Percentiles rank a stretch among this genome's conserved stretches.
These are phyloP conservation scores for Phyllosticta paracitricarpa DNA, from an alignment of 2,329 filamentous ascomycete genomes.

Conservation along the genomic window DNA sequence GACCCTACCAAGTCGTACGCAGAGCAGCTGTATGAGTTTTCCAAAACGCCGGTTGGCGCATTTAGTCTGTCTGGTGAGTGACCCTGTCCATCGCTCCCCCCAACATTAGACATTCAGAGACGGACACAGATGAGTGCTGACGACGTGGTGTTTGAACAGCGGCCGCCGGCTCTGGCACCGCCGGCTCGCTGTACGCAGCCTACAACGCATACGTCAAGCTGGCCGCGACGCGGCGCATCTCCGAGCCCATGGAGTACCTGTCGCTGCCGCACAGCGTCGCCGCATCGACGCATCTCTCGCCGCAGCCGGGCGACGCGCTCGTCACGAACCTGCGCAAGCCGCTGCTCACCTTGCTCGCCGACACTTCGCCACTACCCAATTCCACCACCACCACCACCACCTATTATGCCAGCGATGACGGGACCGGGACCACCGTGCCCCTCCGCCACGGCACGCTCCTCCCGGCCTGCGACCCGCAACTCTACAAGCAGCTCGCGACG, in stretches of 20 bases:
- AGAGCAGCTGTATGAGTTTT: slow-evolving; percentile 41
- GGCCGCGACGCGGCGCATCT: slow-evolving; percentile 19
- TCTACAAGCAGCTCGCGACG: slow-evolving; percentile 27
- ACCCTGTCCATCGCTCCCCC: not conserved
- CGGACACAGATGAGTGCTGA: not conserved
- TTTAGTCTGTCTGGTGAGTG: slow-evolving; percentile 34
- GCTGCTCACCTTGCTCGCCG: slow-evolving; percentile 37
- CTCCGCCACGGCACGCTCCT: slow-evolving; percentile 39
- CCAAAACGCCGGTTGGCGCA: slow-evolving; percentile 41
- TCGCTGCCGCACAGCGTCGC: slow-evolving; percentile 37
- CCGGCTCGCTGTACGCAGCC: slow-evolving; percentile 38
- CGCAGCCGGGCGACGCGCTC: slow-evolving; percentile 25
- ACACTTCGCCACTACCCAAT: slow-evolving; percentile 25
- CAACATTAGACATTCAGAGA: not conserved
- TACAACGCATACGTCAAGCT: slow-evolving; percentile 37
- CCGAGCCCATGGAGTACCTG: slow-evolving; percentile 36
- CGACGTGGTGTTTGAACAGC: slow-evolving; percentile 17
- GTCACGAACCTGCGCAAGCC: slow-evolving; percentile 38
- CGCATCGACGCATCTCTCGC: slow-evolving; percentile 23
- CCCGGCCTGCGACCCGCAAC: slow-evolving; percentile 36
- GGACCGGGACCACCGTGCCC: slow-evolving; percentile 19
- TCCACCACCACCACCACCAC: slow-evolving; percentile 12
- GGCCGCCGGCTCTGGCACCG: slow-evolving; percentile 37
- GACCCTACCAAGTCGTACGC: slow-evolving; percentile 40
- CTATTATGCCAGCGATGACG: slow-evolving; percentile 35